Evolutionary conservation across 208 protist genomes (phyloP), one percentile per base, ranked within the genome.

Genomic region (Acanthamoeba royreba): DNA sequence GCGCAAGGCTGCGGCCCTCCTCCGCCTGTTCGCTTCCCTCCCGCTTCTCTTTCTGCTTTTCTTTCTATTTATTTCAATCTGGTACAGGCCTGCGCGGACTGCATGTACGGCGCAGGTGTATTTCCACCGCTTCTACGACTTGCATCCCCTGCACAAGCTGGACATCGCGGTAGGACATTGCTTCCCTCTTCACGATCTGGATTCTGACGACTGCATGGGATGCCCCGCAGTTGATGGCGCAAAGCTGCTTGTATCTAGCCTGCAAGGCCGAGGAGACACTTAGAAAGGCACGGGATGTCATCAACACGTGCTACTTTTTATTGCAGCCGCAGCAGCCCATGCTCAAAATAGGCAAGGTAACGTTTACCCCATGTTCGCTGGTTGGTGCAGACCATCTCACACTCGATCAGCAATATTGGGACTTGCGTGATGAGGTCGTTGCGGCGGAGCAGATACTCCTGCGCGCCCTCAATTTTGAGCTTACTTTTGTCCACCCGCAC

Each of bases 341-440:
- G 40, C 88, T 92, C 63, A 92, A 74, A 25, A 92, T 92, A 53
- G 88, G 88, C 58, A 92, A 92, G 63, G 88, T 92, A 81, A 22
- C 11, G 22, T 11, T 77, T 33, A 28, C 35, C 17, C 28, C 25
- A 2, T 4, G 7, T 9, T 81, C n/a, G 2, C 11, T 22, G 9
- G 43, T 15, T 33, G 45, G 19, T n/a, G 4, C 22, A 42, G 0
- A 85, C 74, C 19, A 42, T 55, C 8, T 13, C 13, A 11, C 31
- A 1, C 4, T 38, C 5, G 28, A 40, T n/a, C 55, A 92, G 86
- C 33, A 92, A 72, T 92, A 92, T 19, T 92, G 88, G 88, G 61
- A 81, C 31, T 19, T 92, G 63, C 88, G 88, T 8, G 88, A 92
- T 11, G 88, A 92, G 28, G 88, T 92, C 15, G 88, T 92, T 19